Base-by-base conservation (phyloP, 2,329 filamentous ascomycete genomes). In the Colletotrichum scovillei region DNA sequence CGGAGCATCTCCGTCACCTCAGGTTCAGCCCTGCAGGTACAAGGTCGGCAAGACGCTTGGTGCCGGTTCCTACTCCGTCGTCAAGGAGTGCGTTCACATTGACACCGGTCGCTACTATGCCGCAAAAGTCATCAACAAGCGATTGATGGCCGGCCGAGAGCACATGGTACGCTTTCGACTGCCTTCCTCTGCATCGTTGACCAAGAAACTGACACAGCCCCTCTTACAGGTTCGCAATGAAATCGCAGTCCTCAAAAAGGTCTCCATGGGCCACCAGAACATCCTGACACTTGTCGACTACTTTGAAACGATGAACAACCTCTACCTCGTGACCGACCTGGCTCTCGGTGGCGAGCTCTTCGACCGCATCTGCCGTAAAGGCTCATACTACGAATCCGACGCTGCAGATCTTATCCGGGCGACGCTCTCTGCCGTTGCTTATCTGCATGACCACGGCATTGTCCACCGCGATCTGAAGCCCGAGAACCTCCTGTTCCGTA, bases 271-370 rank as follows among this genome's bases (percentile, higher is more conserved):
- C 68, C 96, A 99, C 85, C 94, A 97, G 83, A 99, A 99, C 81
- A 98, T 99, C 81, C 87, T 99, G 74, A 99, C 97, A 1, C 89
- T 99, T 72, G 97, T 98, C 79, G 97, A 99, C 86, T 99, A 98
- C 85, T 99, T 99, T 81, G 97, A 99, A 86, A 99, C 97, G 7
- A 97, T 98, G 94, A 98, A 99, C 86, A 99, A 99, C 84, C 90
- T 99, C 76, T 99, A 99, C 83, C 92, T 99, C 49, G 97, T 99
- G 64, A 98, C 97, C 56, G 97, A 99, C 80, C 93, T 99, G 38
- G 97, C 97, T 22, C 92, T 98, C 22, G 97, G 97, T 76, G 97
- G 97, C 78, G 97, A 99, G 84, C 91, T 99, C 19, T 99, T 99
- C 82, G 97, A 99, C 83, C 94, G 97, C 78, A 99, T 99, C 83